phyloP scores from a whole-genome alignment of 2,329 filamentous ascomycete species.

The Sphaerulina vaccinii region DNA sequence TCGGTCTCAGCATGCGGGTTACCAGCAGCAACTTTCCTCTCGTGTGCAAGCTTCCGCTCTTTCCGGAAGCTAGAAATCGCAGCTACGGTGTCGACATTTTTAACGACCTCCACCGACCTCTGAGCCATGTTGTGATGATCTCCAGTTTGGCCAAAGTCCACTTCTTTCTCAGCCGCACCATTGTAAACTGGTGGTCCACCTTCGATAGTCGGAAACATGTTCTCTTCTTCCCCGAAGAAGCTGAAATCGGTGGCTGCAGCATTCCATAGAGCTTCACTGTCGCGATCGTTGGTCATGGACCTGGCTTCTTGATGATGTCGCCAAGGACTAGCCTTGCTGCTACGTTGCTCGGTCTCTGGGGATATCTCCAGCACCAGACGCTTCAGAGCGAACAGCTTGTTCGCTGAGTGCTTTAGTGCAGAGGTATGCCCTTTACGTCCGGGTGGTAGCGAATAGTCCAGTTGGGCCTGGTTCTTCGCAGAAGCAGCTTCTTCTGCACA shows the following conservation, averaged over 20 bases:
- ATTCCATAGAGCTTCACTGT: slow-evolving; percentile 60
- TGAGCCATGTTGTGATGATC: not conserved
- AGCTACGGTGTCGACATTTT: slow-evolving; percentile 54
- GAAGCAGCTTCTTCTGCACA: slow-evolving; percentile 57
- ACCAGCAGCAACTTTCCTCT: slow-evolving; percentile 36
- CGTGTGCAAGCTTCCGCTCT: slow-evolving; percentile 52
- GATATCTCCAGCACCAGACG: slow-evolving; percentile 58
- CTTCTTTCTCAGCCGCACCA: slow-evolving; percentile 28
- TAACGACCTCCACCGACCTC: not conserved
- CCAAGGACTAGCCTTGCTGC: slow-evolving; percentile 44
- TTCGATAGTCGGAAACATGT: slow-evolving; percentile 31
- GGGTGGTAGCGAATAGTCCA: slow-evolving; percentile 60
- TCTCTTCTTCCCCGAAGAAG: slow-evolving; percentile 56
- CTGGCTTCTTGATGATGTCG: slow-evolving; percentile 47
- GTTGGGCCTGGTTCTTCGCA: slow-evolving; percentile 52
- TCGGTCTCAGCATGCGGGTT: slow-evolving; percentile 46
- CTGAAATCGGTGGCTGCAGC: slow-evolving; percentile 59
- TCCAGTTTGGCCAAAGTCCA: slow-evolving; percentile 18
- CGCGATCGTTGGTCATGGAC: slow-evolving; percentile 59
- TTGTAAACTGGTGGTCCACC: slow-evolving; percentile 21
- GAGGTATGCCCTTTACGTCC: slow-evolving; percentile 52
- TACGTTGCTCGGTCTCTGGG: slow-evolving; percentile 32
- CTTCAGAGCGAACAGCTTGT: slow-evolving; percentile 52
- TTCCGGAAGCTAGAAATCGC: slow-evolving; percentile 56
- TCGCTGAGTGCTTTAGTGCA: slow-evolving; percentile 42